Conservation (phyloP, 2,329 filamentous ascomycete genomes). For the Sphaerostilbella broomeana region DNA sequence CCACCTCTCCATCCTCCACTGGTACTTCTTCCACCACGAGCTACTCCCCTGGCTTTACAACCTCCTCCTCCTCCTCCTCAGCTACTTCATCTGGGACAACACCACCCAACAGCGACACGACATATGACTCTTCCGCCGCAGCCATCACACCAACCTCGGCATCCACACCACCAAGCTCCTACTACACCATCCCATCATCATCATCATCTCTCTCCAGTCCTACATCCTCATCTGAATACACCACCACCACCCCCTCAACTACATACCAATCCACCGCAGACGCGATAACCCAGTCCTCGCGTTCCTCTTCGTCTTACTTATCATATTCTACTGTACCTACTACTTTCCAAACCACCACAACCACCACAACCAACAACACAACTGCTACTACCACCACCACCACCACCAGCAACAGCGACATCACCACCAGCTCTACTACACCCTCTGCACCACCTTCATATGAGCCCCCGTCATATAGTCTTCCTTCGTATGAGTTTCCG, state of each 20-base stretch:
- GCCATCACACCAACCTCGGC: not conserved
- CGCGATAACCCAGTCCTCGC: slow-evolving; percentile 10
- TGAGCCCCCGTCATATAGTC: slow-evolving; percentile 20
- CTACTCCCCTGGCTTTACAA: not conserved
- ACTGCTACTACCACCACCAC: not conserved
- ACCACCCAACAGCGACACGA: too few relatives aligned
- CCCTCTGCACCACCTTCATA: slow-evolving; percentile 13
- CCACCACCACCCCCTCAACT: slow-evolving; percentile 10
- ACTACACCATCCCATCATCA: slow-evolving; percentile 1
- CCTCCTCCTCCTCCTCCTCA: too few relatives aligned
- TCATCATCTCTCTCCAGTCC: not conserved
- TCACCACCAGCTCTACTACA: not conserved
- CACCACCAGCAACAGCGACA: too few relatives aligned
- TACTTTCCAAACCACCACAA: slow-evolving; percentile 19
- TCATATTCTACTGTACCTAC: too few relatives aligned
- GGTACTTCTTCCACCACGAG: not conserved
- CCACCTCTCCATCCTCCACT: not conserved
- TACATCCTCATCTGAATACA: not conserved
- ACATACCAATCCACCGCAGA: slow-evolving; percentile 12
- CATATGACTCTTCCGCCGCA: not conserved
- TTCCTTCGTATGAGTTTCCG: slow-evolving; percentile 16
- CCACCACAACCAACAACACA: slow-evolving; percentile 11
- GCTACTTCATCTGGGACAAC: too few relatives aligned
- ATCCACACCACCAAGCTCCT: not conserved
- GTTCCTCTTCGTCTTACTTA: not conserved